These are phyloP conservation scores for Lichtheimia hyalospora DNA, from an alignment of 371 early-diverging fungal species.

Conservation along the genomic window DNA sequence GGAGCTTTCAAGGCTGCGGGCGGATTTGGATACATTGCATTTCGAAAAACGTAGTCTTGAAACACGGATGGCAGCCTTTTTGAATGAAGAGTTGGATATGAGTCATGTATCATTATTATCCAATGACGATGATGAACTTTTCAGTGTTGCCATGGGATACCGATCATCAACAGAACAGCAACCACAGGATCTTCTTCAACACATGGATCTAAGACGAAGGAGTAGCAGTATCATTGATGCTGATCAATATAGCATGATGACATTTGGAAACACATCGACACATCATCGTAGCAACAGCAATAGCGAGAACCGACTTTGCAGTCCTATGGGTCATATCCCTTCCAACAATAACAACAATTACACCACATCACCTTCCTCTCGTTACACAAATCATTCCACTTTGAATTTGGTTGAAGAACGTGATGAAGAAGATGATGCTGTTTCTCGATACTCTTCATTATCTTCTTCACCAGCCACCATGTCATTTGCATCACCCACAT, in stretches of 20 bases:
- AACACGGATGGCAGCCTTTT: slow-evolving; percentile 14
- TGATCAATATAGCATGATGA: slow-evolving; percentile 5
- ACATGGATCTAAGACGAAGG: slow-evolving; percentile 3
- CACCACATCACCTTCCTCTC: neutral
- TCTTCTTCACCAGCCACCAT: slow-evolving; percentile 9
- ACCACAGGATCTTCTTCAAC: neutral
- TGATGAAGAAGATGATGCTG: slow-evolving; percentile 13
- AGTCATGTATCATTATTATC: neutral
- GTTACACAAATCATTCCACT: neutral
- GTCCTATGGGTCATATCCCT: neutral
- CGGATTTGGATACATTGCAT: slow-evolving; percentile 12
- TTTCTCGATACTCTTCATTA: slow-evolving; percentile 13
- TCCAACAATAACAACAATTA: too few species aligned
- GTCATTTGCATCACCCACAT: slow-evolving; percentile 3
- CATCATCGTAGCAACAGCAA: neutral
- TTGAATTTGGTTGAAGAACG: slow-evolving; percentile 10
- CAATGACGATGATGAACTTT: slow-evolving; percentile 5
- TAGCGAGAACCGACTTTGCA: neutral
- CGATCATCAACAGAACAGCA: neutral
- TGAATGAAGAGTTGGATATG: slow-evolving; percentile 15
- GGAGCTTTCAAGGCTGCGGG: neutral
- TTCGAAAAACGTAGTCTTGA: slow-evolving; percentile 14
- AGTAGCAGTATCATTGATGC: slow-evolving; percentile 9
- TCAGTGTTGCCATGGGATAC: slow-evolving; percentile 3
- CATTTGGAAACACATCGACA: neutral